Base-by-base conservation (phyloP, 768 basidiomycete genomes). In the Boletus fagicola region DNA sequence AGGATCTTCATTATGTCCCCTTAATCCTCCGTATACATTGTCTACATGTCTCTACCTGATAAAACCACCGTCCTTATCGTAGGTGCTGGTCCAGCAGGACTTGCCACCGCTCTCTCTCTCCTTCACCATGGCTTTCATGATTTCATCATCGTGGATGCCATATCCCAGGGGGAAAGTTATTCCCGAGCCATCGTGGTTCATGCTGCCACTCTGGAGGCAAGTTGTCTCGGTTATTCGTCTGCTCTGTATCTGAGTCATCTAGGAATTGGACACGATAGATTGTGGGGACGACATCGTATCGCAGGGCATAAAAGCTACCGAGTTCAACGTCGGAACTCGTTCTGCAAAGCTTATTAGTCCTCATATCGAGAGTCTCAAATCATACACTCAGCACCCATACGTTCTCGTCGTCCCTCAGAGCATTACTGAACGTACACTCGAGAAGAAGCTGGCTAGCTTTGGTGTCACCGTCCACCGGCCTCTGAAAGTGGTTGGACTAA, bases 171-270 rank as follows among this genome's bases (percentile, higher is more conserved):
- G 28, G 61, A 70, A 50, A 71, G 73, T 48, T 65, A 67, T 9
- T 80, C 82, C 11, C 76, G 81, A 20, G 80, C 83, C 0, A 56
- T 78, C 5, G 71, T 75, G 4, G 59, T 83, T 16, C 81, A 83
- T 58, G 78, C 83, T 35, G 76, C 79, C 33, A 83, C 83, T 11
- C 67, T 84, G 16, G 83, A 83, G 70, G 81, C 78, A 58, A 45
- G 67, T 42, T 54, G 28, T 43, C 11, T 47, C 5, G n/a, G 9
- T 31, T 35, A 7, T 42, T 43, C 16, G 1, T 55, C 20, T 7
- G 24, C 13, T 36, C 55, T 10, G 69, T 77, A 26, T 63, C 69
- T 45, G 15, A 80, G 73, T 66, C 74, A 39, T 35, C 3, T 36
- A 83, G 83, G 76, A 76, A 0, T 65, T 84, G 10, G 76, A 83